These are phyloP conservation scores for Xylaria arbuscula DNA, from an alignment of 2,329 filamentous ascomycete species.

Conservation along the genomic window DNA sequence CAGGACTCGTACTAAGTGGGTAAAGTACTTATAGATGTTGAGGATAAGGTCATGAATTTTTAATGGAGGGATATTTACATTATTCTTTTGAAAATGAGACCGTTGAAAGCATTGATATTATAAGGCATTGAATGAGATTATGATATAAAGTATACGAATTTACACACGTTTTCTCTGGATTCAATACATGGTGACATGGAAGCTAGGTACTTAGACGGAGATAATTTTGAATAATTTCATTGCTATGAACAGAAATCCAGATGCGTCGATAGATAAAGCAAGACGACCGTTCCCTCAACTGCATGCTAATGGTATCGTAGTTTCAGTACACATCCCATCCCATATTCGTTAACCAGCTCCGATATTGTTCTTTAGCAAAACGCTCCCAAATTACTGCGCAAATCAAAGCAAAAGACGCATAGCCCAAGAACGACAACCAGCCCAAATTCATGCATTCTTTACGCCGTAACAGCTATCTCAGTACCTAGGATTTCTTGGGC, in stretches of 20 bases:
- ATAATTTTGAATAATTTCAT: background rate
- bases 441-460: background rate
- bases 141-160: too few species aligned
- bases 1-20: too few species aligned
- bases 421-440: background rate
- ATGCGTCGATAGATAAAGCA: background rate
- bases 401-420: background rate
- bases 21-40: too few species aligned
- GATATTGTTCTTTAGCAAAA: slow-evolving; percentile 10
- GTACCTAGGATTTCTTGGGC: slow-evolving; percentile 69
- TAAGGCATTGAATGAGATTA: too few species aligned
- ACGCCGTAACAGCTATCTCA: slow-evolving; percentile 30
- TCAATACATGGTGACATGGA: background rate
- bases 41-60: too few species aligned
- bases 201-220: background rate
- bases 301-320: slow-evolving; percentile 39
- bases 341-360: background rate
- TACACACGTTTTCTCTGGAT: background rate
- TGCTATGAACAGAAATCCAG: background rate
- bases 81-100: too few species aligned
- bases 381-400: background rate
- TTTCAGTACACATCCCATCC: slow-evolving; percentile 5
- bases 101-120: too few species aligned
- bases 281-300: background rate
- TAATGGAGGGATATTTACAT: too few species aligned